phyloP scores from a whole-genome alignment of 768 basidiomycete species.

The Bullera alba region DNA sequence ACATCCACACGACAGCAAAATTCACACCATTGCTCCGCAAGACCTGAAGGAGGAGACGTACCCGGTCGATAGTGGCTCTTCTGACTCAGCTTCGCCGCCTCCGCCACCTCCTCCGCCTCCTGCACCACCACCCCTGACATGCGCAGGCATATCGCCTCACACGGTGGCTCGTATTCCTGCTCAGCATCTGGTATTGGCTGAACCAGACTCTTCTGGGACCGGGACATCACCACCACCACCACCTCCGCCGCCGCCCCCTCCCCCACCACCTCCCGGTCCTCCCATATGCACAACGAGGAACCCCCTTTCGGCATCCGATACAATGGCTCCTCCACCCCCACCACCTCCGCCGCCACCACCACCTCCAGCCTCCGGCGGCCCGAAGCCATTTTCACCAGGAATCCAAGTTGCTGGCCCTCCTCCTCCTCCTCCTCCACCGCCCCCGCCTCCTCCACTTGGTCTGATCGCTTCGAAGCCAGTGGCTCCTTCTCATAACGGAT shows the following conservation, averaged over 20 bases:
- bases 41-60: no score
- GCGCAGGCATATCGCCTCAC: no score
- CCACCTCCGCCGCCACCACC: no score
- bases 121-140: not conserved
- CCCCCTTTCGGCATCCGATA: not conserved
- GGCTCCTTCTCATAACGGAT: not conserved
- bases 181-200: not conserved
- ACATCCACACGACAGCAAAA: no score
- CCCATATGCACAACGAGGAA: not conserved
- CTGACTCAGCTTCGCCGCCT: not conserved
- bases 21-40: no score
- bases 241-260: constrained; percentile 4
- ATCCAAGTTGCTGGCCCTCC: not conserved
- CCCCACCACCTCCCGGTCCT: not conserved
- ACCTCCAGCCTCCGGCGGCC: no score
- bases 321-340: not conserved
- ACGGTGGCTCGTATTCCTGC: no score
- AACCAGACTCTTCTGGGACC: not conserved
- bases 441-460: constrained; percentile 38
- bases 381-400: no score
- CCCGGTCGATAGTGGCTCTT: not conserved
- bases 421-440: constrained; percentile 13
- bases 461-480: constrained; percentile 8
- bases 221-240: not conserved
- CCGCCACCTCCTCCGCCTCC: constrained; percentile 2